These are phyloP conservation scores for Cryphonectria radicalis DNA, from an alignment of 2,329 filamentous ascomycete species.

Conservation along the genomic window DNA sequence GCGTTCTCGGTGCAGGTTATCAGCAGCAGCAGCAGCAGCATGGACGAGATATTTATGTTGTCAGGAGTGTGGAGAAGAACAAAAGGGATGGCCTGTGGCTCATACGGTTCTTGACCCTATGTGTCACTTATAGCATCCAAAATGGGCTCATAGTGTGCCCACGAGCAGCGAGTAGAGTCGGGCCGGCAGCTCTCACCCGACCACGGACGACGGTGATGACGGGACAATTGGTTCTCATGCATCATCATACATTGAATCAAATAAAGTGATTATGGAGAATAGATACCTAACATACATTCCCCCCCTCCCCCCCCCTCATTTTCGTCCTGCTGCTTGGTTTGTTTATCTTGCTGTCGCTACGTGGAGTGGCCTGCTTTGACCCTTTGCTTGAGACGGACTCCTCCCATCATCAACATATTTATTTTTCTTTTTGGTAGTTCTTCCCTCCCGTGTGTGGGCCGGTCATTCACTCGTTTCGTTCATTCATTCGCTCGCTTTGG, in stretches of 20 bases:
- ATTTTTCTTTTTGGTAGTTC: background rate
- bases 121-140: background rate
- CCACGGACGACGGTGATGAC: background rate
- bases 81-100: background rate
- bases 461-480: background rate
- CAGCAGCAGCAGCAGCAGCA: conserved; percentile 2
- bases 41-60: background rate
- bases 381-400: background rate
- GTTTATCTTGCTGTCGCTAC: background rate
- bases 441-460: background rate
- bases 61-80: background rate
- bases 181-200: background rate
- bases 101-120: background rate
- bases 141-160: background rate
- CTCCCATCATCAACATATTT: background rate
- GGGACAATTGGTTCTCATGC: background rate
- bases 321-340: background rate
- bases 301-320: background rate
- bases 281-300: background rate
- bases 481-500: background rate
- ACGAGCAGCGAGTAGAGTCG: background rate
- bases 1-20: background rate
- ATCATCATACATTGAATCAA: background rate
- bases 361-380: background rate
- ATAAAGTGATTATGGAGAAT: background rate